These are phyloP conservation scores for Pisolithus microcarpus DNA, from an alignment of 768 basidiomycete genomes.

Conservation along the genomic window DNA sequence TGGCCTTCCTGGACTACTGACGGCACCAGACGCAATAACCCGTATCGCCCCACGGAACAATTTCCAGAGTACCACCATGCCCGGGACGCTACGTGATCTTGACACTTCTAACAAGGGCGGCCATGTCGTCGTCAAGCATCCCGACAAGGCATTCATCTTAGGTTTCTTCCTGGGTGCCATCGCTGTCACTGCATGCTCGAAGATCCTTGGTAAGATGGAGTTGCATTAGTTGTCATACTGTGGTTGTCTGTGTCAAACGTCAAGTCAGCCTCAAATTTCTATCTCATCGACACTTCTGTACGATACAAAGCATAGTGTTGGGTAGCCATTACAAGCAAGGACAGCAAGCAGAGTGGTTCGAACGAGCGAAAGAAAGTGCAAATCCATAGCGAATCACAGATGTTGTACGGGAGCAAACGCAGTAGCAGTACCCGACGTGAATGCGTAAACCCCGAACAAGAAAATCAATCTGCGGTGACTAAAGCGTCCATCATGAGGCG, in stretches of 20 bases:
- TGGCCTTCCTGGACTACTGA: constrained; percentile 46
- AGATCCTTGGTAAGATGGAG: constrained; percentile 4
- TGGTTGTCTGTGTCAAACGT: background rate
- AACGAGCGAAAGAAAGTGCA: constrained; percentile 18
- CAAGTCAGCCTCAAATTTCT: background rate
- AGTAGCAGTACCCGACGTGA: constrained; percentile 12
- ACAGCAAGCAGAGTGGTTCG: constrained; percentile 9
- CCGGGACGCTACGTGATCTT: constrained; percentile 1
- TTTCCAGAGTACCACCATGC: constrained; percentile 13
- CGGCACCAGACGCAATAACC: constrained; percentile 16
- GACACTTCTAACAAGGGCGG: background rate
- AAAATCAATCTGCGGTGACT: background rate
- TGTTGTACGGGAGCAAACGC: constrained; percentile 7
- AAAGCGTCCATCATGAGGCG: constrained; percentile 19
- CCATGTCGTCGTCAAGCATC: background rate
- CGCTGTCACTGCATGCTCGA: constrained; percentile 5
- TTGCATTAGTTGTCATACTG: background rate
- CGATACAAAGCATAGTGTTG: constrained; percentile 22
- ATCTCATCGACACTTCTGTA: constrained; percentile 11
- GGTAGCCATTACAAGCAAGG: constrained; percentile 18
- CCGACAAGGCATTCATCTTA: constrained; percentile 8
- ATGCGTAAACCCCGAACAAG: constrained; percentile 5
- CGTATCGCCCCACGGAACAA: constrained; percentile 6
- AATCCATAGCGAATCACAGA: constrained; percentile 22
- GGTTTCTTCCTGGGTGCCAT: constrained; percentile 16